A percentile compares a stretch with the other conserved stretches of the same genome.
Evolutionary conservation across 2,329 filamentous ascomycete species (phyloP).

Genomic region (Fusarium equiseti): DNA sequence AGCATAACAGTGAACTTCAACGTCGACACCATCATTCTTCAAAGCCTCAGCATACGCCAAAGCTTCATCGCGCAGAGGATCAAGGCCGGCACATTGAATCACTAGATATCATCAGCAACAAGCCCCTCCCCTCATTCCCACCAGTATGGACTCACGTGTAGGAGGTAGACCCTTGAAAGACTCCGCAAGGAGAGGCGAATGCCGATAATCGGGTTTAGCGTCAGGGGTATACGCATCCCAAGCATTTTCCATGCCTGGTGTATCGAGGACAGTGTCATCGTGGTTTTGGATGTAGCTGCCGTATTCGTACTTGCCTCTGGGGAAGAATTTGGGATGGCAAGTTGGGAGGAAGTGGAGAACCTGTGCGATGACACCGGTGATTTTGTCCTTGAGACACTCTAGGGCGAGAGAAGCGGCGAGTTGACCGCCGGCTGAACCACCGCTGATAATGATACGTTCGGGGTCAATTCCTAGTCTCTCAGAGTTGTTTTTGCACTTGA

Average conservation of each 20-base stretch:
- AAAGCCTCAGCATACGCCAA: constrained; percentile 41
- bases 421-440: constrained; percentile 41
- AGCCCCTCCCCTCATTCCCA: accelerated
- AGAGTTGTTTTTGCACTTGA: constrained; percentile 41
- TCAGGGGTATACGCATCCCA: constrained; percentile 28
- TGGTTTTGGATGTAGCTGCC: constrained; percentile 42
- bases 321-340: constrained; percentile 46
- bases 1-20: constrained; percentile 33
- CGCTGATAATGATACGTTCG: constrained; percentile 37
- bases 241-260: constrained; percentile 18
- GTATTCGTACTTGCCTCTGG: constrained; percentile 38
- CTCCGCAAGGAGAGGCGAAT: constrained; percentile 41
- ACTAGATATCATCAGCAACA: constrained; percentile 7
- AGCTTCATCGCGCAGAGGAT: constrained; percentile 38
- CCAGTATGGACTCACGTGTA: constrained; percentile 16
- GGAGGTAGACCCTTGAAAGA: constrained; percentile 33
- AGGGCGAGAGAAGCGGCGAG: constrained; percentile 38
- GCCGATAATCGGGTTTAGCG: constrained; percentile 22
- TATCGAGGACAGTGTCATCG: constrained; percentile 19
- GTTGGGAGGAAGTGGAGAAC: constrained; percentile 35
- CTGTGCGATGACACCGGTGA: constrained; percentile 41
- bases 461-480: constrained; percentile 29
- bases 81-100: constrained; percentile 36
- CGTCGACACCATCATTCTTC: constrained; percentile 18
- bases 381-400: constrained; percentile 8